Evolutionary conservation across 2,329 filamentous ascomycete species (phyloP), one percentile per base, ranked within the genome.

Genomic region (Pyrenophora teres): DNA sequence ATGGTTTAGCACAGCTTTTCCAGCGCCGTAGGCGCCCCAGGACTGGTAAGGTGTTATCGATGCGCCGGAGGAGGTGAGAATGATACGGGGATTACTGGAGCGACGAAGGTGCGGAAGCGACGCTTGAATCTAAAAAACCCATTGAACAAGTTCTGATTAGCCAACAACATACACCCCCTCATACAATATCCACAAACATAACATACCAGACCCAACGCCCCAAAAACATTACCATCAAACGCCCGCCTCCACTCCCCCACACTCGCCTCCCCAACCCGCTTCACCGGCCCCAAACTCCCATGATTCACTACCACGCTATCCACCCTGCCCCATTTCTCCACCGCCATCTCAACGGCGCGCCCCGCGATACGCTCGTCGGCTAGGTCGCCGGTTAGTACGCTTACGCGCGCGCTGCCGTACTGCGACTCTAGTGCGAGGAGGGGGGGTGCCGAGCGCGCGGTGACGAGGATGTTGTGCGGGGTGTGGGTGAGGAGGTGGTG

Each of bases 261-360:
- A n/a, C 83, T 82, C 13, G 82, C 80, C 48, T 93, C 83, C 3
- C 77, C 84, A 38, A 97, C 77, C 51, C 83, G 84, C 43, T 83
- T 84, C 36, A 95, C 86, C 1, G 91, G 89, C n/a, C 85, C 82
- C 38, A 99, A 76, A 0, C 86, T 80, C 16, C 92, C 92, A 70
- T 99, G 94, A 73, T 97, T 97, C 56, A 97, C 77, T 10, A 99
- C 84, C 38, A 99, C 71, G 1, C 87, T 88, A 69, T 99, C 92
- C 4, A 99, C 75, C 41, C 78, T 80, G 8, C 87, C 87, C 71
- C 90, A 97, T 0, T 82, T 77, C 23, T 82, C 76, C 9, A 88
- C 67, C 0, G 92, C 88, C 1, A 86, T 75, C 3, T 87, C 78
- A 4, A 90, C 83, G 4, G 88, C 82, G 67, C 83, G 83, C 1